Conservation (phyloP, 2,329 filamentous ascomycete genomes). For the Alternaria rosae region DNA sequence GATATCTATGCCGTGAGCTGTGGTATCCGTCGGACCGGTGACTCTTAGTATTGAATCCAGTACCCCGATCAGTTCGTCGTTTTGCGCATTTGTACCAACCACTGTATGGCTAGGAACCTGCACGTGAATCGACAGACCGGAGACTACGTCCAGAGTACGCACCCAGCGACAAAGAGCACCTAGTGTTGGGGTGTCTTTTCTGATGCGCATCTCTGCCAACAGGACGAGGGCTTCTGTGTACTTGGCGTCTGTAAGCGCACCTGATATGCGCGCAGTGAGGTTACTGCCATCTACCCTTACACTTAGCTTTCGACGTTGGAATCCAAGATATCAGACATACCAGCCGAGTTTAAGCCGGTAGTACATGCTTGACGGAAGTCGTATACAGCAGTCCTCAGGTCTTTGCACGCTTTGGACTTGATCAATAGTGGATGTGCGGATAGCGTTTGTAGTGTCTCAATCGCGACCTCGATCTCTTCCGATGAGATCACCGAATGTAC, state of each 20-base stretch:
- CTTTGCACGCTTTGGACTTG: constrained; percentile 73
- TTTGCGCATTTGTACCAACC: constrained; percentile 54
- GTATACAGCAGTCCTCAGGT: constrained; percentile 71
- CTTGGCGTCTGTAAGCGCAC: constrained; percentile 69
- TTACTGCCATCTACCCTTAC: constrained; percentile 61
- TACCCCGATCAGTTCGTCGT: constrained; percentile 62
- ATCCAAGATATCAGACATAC: constrained; percentile 36
- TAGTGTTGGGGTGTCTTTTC: constrained; percentile 70
- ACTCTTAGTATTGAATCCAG: constrained; percentile 71
- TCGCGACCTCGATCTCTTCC: constrained; percentile 72
- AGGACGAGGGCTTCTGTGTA: constrained; percentile 71
- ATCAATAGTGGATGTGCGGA: constrained; percentile 67
- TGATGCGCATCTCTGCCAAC: constrained; percentile 73
- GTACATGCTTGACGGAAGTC: constrained; percentile 74
- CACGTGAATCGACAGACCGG: constrained; percentile 66
- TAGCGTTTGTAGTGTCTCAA: constrained; percentile 69
- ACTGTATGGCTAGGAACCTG: constrained; percentile 48
- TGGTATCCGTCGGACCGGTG: constrained; percentile 66
- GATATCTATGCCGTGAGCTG: constrained; percentile 28
- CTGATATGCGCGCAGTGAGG: constrained; percentile 71
- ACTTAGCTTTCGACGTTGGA: constrained; percentile 2
- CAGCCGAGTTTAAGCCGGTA: constrained; percentile 67
- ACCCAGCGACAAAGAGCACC: constrained; percentile 77
- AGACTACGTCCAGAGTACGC: constrained; percentile 73
- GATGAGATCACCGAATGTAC: constrained; percentile 63